Evolutionary conservation across 768 basidiomycete genomes (phyloP), one percentile per base, ranked within the genome.

Genomic region (Boletus coccyginus): DNA sequence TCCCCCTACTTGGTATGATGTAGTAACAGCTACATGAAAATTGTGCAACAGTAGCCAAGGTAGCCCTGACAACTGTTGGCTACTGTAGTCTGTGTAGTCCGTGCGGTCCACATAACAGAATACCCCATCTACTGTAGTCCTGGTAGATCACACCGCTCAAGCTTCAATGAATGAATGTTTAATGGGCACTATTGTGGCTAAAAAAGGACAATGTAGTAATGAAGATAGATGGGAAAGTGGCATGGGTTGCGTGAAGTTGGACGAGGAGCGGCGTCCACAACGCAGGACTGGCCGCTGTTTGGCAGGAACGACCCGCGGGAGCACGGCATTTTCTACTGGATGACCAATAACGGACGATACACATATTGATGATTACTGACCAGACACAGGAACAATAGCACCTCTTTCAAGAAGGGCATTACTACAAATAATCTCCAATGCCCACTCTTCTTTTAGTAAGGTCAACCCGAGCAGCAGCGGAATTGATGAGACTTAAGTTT

Each of bases 361-460:
- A 29, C 31, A 49, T 46, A 14, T 7, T 24, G 35, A 40, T 7
- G 33, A 19, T 41, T 46, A 62, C 81, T 60, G 60, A 95, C 96
- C 86, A 1, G 92, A 88, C 3, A 89, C 61, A 8, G 96, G 94
- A 5, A 98, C 87, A 9, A 98, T 74, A 12, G 77, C 82, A 11
- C 93, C 93, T 57, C 80, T 82, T 54, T 84, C 85, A 47, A 90
- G 62, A 13, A 98, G 73, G 1, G 72, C 79, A 46, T 87, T 83
- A 21, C 21, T 21, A 52, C 84, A 86, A 3, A 98, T 71, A 36
- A 73, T 71, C 51, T 90, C 87, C 42, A 91, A 65, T 8, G 87
- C 88, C 81, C 84, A 87, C 46, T 70, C 71, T 66, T 91, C 88
- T 63, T 80, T 21, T 21, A 21, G 21, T 82, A 13, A 70, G 57